These are phyloP conservation scores for Alternaria consortialis DNA, from an alignment of 2,329 filamentous ascomycete genomes.

Conservation along the genomic window DNA sequence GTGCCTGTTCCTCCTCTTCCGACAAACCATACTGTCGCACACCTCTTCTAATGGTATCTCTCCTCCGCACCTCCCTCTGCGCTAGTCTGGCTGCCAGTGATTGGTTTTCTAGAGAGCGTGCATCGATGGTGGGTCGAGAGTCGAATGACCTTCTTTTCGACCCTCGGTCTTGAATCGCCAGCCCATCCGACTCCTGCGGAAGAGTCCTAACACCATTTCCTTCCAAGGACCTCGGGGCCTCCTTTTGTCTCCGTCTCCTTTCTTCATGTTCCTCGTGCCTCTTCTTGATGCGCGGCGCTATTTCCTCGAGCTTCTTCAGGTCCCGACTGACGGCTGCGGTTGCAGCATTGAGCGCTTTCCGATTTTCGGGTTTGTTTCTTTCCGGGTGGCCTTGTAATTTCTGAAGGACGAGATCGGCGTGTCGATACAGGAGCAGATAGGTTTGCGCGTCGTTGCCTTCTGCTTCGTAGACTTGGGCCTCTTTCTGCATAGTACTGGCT, in stretches of 20 bases:
- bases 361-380: constrained; percentile 69
- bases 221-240: constrained; percentile 39
- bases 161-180: constrained; percentile 25
- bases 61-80: constrained; percentile 46
- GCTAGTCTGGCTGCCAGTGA: constrained; percentile 47
- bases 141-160: constrained; percentile 35
- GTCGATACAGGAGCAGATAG: constrained; percentile 90
- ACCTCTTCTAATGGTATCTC: constrained; percentile 54
- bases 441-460: constrained; percentile 89
- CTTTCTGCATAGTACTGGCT: constrained; percentile 78
- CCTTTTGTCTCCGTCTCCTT: constrained; percentile 34
- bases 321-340: constrained; percentile 71
- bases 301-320: constrained; percentile 74
- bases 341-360: constrained; percentile 62
- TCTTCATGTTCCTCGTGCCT: constrained; percentile 65
- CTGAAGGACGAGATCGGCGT: constrained; percentile 83
- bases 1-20: constrained; percentile 65
- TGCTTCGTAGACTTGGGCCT: constrained; percentile 83
- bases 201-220: constrained; percentile 23
- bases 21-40: constrained; percentile 66
- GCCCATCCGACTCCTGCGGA: constrained; percentile 36
- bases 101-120: constrained; percentile 37
- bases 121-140: constrained; percentile 43
- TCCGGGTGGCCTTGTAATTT: constrained; percentile 80
- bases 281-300: constrained; percentile 80